These are phyloP conservation scores for Sindora glabra DNA, from an alignment of 306 rosid species.

Conservation along the genomic window DNA sequence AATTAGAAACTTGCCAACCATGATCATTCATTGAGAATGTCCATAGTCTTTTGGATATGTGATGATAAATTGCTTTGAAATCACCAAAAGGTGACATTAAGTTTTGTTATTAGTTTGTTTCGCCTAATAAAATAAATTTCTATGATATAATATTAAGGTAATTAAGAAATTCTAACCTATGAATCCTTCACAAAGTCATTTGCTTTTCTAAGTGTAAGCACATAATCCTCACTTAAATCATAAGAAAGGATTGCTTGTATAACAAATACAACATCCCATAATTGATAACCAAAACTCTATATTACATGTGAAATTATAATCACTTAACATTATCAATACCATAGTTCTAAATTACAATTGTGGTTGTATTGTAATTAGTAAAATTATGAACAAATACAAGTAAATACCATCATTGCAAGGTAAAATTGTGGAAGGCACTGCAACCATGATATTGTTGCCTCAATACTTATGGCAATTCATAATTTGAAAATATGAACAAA, in stretches of 20 bases:
- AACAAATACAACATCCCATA: slow-evolving; percentile 52
- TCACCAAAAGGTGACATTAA: slow-evolving; percentile 22
- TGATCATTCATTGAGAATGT: slow-evolving; percentile 46
- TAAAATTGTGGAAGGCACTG: too few species aligned
- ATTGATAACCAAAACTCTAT: slow-evolving; percentile 44
- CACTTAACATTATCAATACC: too few species aligned
- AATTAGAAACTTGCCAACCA: slow-evolving; percentile 60
- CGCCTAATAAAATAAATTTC: neutral
- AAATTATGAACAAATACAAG: too few species aligned
- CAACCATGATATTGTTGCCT: too few species aligned
- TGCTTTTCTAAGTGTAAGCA: slow-evolving; percentile 44
- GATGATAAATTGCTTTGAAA: slow-evolving; percentile 36
- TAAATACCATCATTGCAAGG: too few species aligned
- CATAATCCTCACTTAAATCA: slow-evolving; percentile 39
- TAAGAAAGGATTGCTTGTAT: slow-evolving; percentile 48
- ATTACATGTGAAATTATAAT: neutral
- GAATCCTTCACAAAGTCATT: slow-evolving; percentile 54
- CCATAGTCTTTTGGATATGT: slow-evolving; percentile 54
- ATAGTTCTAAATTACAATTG: too few species aligned
- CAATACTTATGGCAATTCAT: too few species aligned
- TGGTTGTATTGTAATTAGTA: too few species aligned
- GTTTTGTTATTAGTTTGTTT: neutral
- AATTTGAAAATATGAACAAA: too few species aligned
- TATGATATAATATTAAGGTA: neutral
- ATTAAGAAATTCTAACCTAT: slow-evolving; percentile 28